phyloP scores from a whole-genome alignment of 1,284 basidiomycete species.

The Austropuccinia psidii region DNA sequence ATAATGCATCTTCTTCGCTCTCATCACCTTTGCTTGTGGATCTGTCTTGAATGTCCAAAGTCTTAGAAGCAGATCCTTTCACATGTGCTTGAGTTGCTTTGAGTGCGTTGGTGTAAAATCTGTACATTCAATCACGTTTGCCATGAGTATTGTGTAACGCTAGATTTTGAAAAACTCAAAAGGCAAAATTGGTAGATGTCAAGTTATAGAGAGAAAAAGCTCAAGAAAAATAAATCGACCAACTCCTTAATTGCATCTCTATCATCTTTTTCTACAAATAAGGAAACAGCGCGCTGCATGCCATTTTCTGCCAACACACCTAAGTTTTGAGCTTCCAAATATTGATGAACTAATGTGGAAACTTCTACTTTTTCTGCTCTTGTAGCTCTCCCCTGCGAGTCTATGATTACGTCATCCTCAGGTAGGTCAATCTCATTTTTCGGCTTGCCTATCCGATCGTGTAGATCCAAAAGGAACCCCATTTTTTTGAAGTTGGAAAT shows the following conservation, averaged over 20 bases:
- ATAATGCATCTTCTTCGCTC: constrained; percentile 59
- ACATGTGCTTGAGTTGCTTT: constrained; percentile 55
- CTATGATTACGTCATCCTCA: constrained; percentile 31
- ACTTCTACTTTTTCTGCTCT: constrained; percentile 50
- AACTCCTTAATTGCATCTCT: constrained; percentile 78
- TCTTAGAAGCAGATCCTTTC: constrained; percentile 13
- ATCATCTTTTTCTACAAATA: constrained; percentile 92
- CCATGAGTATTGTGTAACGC: not conserved
- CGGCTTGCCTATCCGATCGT: constrained; percentile 38
- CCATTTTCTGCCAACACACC: constrained; percentile 75
- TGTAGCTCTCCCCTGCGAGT: constrained; percentile 17
- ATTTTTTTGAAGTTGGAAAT: not conserved
- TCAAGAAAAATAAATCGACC: constrained; percentile 45
- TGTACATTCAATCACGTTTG: constrained; percentile 56
- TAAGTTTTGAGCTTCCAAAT: constrained; percentile 76
- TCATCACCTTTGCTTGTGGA: constrained; percentile 1
- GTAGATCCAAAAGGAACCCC: not conserved
- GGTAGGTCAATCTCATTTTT: constrained; percentile 45
- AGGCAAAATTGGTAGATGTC: constrained; percentile 23
- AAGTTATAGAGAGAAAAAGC: not conserved
- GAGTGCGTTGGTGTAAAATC: constrained; percentile 58
- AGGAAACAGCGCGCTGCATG: constrained; percentile 81
- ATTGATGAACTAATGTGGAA: constrained; percentile 67
- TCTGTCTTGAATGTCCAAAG: not conserved
- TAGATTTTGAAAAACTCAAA: not conserved